Conservation (phyloP, 108 stramenopile genomes). For the Nitzschia sp. region DNA sequence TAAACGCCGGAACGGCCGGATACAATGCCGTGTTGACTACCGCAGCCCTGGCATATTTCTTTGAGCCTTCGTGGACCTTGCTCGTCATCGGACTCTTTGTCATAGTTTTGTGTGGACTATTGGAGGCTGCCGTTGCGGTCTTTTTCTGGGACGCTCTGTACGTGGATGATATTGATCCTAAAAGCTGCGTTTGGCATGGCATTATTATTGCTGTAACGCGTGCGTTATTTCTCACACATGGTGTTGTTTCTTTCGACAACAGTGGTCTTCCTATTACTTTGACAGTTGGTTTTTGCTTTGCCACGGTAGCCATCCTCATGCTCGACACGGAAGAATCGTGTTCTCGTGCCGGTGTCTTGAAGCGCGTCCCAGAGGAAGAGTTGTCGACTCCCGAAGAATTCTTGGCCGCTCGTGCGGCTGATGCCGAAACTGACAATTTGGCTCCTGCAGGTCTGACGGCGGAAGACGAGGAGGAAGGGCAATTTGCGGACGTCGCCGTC, state of each 20-base stretch:
- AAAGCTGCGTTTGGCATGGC: neutral
- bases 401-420: neutral
- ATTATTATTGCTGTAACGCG: too few species aligned
- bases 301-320: slow-evolving; percentile 8
- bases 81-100: slow-evolving; percentile 15
- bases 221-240: too few species aligned
- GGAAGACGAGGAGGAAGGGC: neutral
- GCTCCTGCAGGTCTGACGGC: neutral
- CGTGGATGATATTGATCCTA: neutral
- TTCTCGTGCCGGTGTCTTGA: slow-evolving; percentile 12
- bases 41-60: slow-evolving; percentile 21
- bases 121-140: slow-evolving; percentile 5
- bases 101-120: slow-evolving; percentile 11
- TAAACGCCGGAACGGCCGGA: slow-evolving; percentile 28
- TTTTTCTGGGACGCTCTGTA: slow-evolving; percentile 15
- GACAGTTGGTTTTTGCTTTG: slow-evolving; percentile 27
- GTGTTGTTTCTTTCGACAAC: neutral
- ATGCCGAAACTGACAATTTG: neutral
- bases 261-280: slow-evolving; percentile 16
- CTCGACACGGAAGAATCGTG: slow-evolving; percentile 23
- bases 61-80: slow-evolving; percentile 22
- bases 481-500: neutral
- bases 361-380: slow-evolving; percentile 19
- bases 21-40: slow-evolving; percentile 26
- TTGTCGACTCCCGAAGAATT: slow-evolving; percentile 22